A percentile compares a stretch with the other conserved stretches of the same genome.
phyloP scores from a whole-genome alignment of 108 stramenopile genomes.

The Skeletonema costatum region DNA sequence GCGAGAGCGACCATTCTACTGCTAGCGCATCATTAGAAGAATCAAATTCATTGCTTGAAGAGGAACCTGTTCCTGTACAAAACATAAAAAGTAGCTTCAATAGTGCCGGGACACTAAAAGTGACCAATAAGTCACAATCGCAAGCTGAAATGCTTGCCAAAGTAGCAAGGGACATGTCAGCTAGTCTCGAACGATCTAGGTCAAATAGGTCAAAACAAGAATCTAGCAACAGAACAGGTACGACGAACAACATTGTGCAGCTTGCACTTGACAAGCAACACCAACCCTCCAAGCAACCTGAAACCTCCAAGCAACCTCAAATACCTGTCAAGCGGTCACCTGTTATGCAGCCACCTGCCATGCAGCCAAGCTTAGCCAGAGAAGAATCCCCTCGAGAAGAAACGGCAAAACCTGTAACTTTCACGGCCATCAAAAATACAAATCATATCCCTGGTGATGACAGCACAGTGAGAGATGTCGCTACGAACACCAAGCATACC shows the following conservation, averaged over 20 bases:
- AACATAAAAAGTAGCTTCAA: not conserved
- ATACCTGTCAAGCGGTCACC: not conserved
- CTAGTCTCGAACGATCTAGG: not conserved
- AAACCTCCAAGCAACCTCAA: not conserved
- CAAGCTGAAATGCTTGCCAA: conserved; percentile 1
- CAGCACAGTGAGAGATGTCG: not conserved
- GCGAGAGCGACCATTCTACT: not conserved
- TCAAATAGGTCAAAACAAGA: not conserved
- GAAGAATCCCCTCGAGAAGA: not conserved
- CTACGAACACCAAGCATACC: not conserved
- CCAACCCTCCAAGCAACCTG: not conserved
- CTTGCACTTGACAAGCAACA: not conserved
- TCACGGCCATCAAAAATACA: not conserved
- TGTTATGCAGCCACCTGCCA: no score
- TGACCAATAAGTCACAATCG: not conserved
- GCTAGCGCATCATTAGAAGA: not conserved
- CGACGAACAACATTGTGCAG: no score
- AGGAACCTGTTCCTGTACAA: not conserved
- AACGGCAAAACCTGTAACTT: no score
- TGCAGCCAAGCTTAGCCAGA: not conserved
- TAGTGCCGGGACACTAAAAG: not conserved
- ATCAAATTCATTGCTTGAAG: not conserved
- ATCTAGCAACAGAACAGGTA: not conserved
- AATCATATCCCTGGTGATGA: not conserved
- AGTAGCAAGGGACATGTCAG: not conserved